A percentile compares a stretch with the other conserved stretches of the same genome.
These are phyloP conservation scores for Beauveria medogensis DNA, from an alignment of 2,329 filamentous ascomycete species.

Conservation along the genomic window DNA sequence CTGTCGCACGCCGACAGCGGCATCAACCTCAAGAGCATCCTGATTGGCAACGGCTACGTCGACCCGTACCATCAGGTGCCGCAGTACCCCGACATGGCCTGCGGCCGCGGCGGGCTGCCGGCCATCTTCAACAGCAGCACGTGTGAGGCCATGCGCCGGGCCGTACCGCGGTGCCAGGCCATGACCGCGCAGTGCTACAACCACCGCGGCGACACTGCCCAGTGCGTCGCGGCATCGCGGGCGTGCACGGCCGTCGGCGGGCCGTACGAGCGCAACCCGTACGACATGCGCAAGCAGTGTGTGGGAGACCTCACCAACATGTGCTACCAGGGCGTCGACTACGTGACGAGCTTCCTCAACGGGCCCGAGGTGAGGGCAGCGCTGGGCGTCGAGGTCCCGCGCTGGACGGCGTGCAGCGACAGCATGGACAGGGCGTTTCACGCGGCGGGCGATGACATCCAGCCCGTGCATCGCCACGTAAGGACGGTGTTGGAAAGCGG, in stretches of 20 bases:
- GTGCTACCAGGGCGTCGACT: conserved; percentile 87
- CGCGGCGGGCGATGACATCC: conserved; percentile 97
- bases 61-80: conserved; percentile 90
- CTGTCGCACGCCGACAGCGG: conserved; percentile 90
- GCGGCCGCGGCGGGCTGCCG: conserved; percentile 87
- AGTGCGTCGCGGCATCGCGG: conserved; percentile 93
- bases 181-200: conserved; percentile 90
- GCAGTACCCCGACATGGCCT: conserved; percentile 96
- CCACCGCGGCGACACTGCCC: conserved; percentile 34
- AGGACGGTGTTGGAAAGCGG: conserved; percentile 71
- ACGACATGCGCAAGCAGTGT: conserved; percentile 87
- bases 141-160: conserved; percentile 86
- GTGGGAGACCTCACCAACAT: conserved; percentile 60
- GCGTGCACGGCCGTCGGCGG: conserved; percentile 95
- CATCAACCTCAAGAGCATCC: conserved; percentile 91
- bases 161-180: conserved; percentile 79
- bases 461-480: conserved; percentile 88
- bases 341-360: conserved; percentile 84
- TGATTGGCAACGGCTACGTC: conserved; percentile 94
- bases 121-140: conserved; percentile 70
- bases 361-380: conserved; percentile 73
- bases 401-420: conserved; percentile 95
- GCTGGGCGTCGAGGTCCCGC: conserved; percentile 78
- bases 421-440: conserved; percentile 98
- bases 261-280: conserved; percentile 93